Conservation (phyloP, 2,329 filamentous ascomycete genomes). For the Fusarium succisae region DNA sequence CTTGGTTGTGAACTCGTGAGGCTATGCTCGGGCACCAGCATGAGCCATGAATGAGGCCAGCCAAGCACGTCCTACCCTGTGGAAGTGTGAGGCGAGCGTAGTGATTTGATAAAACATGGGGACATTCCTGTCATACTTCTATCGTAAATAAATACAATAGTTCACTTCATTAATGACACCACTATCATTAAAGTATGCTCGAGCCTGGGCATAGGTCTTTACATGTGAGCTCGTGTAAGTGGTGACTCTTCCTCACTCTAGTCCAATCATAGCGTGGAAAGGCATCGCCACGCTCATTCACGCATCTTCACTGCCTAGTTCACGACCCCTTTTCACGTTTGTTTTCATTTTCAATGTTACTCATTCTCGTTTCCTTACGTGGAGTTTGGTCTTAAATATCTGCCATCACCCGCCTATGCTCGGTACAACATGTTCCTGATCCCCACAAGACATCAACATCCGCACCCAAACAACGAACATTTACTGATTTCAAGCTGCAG, state of each 20-base stretch:
- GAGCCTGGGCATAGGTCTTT: background rate
- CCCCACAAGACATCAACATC: background rate
- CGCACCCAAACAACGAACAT: background rate
- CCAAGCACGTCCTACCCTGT: conserved; percentile 1
- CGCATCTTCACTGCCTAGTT: conserved; percentile 8
- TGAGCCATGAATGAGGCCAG: conserved; percentile 6
- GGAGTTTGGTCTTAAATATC: background rate
- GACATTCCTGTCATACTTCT: background rate
- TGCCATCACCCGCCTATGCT: background rate
- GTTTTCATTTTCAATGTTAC: background rate
- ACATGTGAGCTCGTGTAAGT: background rate
- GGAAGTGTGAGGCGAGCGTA: background rate
- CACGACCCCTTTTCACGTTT: background rate
- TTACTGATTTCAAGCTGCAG: too few relatives aligned
- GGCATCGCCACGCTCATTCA: conserved; percentile 19
- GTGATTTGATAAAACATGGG: background rate
- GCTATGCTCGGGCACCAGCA: background rate
- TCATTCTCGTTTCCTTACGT: background rate
- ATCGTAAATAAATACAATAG: background rate
- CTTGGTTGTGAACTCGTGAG: background rate
- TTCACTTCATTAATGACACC: background rate
- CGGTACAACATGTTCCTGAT: background rate
- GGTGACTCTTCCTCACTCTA: background rate
- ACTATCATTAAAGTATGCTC: background rate
- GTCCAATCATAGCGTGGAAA: conserved; percentile 2